Base-by-base conservation (phyloP, 768 basidiomycete species). In the Suillus placidus region DNA sequence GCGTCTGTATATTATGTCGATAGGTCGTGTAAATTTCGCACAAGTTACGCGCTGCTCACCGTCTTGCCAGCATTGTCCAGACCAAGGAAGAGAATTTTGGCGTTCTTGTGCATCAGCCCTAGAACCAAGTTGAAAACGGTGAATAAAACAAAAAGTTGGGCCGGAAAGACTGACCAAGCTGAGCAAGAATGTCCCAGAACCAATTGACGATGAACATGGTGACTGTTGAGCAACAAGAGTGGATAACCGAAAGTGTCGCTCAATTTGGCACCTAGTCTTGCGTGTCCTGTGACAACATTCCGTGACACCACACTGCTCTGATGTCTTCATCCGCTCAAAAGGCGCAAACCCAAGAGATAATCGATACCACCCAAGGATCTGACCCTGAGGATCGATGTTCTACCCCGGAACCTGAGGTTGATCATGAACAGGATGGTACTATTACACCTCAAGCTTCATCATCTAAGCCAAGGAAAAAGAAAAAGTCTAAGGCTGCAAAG, bases 61-160 rank as follows among this genome's bases (percentile, higher is more conserved):
- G 97, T 99, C 87, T 99, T 99, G 76, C 97, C 97, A 61, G 97
- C 97, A 83, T 99, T 99, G 78, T 99, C 97, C 63, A 99, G 87
- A 68, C 97, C 97, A 61, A 99, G 87, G 89, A 99, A 99, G 69
- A 99, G 87, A 77, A 99, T 97, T 87, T 99, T 99, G 70, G 97
- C 97, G 77, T 97, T 98, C 91, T 99, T 97, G 85, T 95, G 93
- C 81, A 91, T 73, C 72, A 97, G 84, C 70, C 95, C 95, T 96
- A 68, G 49, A 42, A 20, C 62, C 47, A 40, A 55, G 61, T 34
- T 47, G 34, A 45, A 64, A 49, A 52, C 32, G n/a, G 45, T 51
- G 6, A 61, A 61, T 43, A 67, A 23, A 68, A 62, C 30, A 60
- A 12, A 43, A 65, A 58, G 45, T 34, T 45, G 26, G 18, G 37